These are phyloP conservation scores for Epichloe sp. DNA, from an alignment of 2,329 filamentous ascomycete species.

Conservation along the genomic window DNA sequence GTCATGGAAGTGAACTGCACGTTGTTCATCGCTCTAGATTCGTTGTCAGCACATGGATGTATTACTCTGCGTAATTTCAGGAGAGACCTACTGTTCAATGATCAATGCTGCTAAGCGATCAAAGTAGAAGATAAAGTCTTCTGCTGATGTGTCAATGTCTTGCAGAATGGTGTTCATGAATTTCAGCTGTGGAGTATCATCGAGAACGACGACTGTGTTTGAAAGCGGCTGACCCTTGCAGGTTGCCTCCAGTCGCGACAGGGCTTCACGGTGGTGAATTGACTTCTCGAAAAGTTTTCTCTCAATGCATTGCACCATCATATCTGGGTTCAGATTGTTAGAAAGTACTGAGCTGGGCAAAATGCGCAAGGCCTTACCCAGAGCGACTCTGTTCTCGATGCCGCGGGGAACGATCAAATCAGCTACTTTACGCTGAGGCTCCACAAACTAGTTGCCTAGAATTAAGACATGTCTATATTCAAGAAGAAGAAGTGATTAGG, in stretches of 20 bases:
- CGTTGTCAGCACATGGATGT: slow-evolving; percentile 6
- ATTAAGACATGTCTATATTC: not conserved
- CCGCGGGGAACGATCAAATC: slow-evolving; percentile 93
- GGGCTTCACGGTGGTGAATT: slow-evolving; percentile 62
- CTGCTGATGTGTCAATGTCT: slow-evolving; percentile 61
- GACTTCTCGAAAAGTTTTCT: slow-evolving; percentile 81
- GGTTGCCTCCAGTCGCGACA: slow-evolving; percentile 61
- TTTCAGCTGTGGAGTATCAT: slow-evolving; percentile 65
- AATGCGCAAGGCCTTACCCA: slow-evolving; percentile 37
- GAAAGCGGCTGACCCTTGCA: slow-evolving; percentile 62
- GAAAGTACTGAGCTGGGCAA: not conserved
- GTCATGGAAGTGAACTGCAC: slow-evolving; percentile 51
- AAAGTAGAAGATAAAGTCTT: slow-evolving; percentile 97
- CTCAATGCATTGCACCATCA: slow-evolving; percentile 89
- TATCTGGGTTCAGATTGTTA: slow-evolving; percentile 36
- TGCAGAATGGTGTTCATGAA: slow-evolving; percentile 89
- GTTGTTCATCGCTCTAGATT: slow-evolving; percentile 57
- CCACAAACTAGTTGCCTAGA: slow-evolving; percentile 50
- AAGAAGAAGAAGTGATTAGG: not conserved
- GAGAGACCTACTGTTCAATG: slow-evolving; percentile 54
- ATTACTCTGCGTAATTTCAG: not conserved
- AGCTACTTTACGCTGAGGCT: slow-evolving; percentile 81
- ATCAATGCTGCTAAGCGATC: slow-evolving; percentile 76
- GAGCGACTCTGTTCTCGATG: slow-evolving; percentile 87
- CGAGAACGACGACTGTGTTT: slow-evolving; percentile 58